phyloP scores from a whole-genome alignment of 1,284 basidiomycete species.

The Marasmius tenuissimus region DNA sequence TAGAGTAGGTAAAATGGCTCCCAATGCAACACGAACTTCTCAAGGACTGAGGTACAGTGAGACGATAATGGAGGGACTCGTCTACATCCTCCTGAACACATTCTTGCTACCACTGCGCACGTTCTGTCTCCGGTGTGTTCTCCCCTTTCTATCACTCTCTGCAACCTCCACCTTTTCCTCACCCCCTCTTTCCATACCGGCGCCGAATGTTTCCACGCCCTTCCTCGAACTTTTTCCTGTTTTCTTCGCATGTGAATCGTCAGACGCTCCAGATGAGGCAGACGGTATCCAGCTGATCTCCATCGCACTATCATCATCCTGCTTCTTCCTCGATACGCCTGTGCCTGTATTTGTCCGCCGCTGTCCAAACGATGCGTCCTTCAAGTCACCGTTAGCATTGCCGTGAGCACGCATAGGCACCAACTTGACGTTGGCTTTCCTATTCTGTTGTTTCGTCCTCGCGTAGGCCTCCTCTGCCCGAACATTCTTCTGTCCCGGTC shows the following conservation, averaged over 20 bases:
- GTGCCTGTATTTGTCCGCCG: constrained; percentile 33
- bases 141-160: constrained; percentile 64
- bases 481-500: constrained; percentile 45
- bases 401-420: constrained; percentile 57
- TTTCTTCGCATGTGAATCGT: constrained; percentile 29
- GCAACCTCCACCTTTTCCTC: constrained; percentile 45
- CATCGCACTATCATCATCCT: constrained; percentile 50
- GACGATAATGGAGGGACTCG: neutral
- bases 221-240: constrained; percentile 48
- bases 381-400: constrained; percentile 28
- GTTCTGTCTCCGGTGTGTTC: constrained; percentile 70
- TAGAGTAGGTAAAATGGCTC: no score
- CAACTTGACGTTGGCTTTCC: constrained; percentile 50
- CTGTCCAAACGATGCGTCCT: constrained; percentile 68
- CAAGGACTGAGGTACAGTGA: no score
- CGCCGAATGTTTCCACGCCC: constrained; percentile 79
- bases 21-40: no score
- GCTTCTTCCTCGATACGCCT: constrained; percentile 14
- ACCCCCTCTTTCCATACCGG: constrained; percentile 80
- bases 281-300: constrained; percentile 69
- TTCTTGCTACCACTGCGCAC: constrained; percentile 88
- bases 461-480: constrained; percentile 45
- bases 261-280: constrained; percentile 30
- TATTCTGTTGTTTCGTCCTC: constrained; percentile 40
- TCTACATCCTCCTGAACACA: constrained; percentile 55